These are phyloP conservation scores for Isatis tinctoria DNA, from an alignment of 345 rosid genomes.

Conservation along the genomic window DNA sequence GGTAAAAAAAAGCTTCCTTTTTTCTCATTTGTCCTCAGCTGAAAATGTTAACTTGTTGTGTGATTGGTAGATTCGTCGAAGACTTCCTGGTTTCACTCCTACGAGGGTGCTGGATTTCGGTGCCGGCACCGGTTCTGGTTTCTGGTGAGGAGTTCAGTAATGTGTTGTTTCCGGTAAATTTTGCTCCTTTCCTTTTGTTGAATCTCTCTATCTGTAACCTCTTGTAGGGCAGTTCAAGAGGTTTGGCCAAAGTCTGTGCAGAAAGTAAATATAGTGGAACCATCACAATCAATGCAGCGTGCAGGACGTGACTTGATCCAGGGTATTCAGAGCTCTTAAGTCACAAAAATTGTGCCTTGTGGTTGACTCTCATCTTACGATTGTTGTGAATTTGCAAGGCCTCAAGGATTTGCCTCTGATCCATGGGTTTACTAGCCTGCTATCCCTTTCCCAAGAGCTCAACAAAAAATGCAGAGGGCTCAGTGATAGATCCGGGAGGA, in stretches of 20 bases:
- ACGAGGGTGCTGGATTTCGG: slow-evolving; percentile 81
- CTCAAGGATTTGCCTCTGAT: slow-evolving; percentile 75
- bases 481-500: slow-evolving; percentile 46
- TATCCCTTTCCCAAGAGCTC: slow-evolving; percentile 57
- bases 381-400: slow-evolving; percentile 36
- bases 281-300: slow-evolving; percentile 95
- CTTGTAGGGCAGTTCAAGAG: slow-evolving; percentile 73
- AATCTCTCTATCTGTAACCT: background rate
- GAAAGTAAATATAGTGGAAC: slow-evolving; percentile 80
- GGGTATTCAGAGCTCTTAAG: slow-evolving; percentile 35
- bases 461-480: slow-evolving; percentile 2
- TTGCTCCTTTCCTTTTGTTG: background rate
- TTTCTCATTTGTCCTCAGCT: background rate
- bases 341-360: background rate
- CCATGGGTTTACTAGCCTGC: slow-evolving; percentile 71
- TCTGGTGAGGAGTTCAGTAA: slow-evolving; percentile 50
- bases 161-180: background rate
- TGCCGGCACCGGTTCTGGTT: slow-evolving; percentile 94
- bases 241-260: slow-evolving; percentile 81
- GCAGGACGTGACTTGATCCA: slow-evolving; percentile 81
- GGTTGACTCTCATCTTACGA: background rate
- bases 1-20: slow-evolving; percentile 1
- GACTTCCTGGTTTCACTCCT: slow-evolving; percentile 73
- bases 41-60: background rate
- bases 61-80: slow-evolving; percentile 51